Evolutionary conservation across 768 basidiomycete species (phyloP), one percentile per base, ranked within the genome.

Genomic region (Naganishia vishniacii): DNA sequence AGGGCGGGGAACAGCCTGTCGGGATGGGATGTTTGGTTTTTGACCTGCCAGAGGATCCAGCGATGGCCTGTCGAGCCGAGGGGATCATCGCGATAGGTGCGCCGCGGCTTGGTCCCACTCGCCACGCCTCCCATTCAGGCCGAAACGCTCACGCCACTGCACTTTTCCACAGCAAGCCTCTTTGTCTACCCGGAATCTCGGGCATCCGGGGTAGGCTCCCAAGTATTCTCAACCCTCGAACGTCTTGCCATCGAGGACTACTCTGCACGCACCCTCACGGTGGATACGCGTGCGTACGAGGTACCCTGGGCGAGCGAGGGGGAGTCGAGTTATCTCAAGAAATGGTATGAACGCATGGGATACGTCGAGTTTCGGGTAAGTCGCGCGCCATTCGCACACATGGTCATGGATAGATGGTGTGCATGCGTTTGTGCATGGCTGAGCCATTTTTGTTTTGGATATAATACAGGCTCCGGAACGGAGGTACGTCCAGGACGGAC

Each of bases 11-110:
- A 26, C 34, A 56, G 23, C 20, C 53, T 28, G 67, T 70, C 1
- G 71, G 71, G 2, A 72, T 72, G 71, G 71, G 67, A 31, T 65
- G 69, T 15, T 68, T 69, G 69, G 58, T 64, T n/a, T 37, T 72
- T 25, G 65, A 70, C 34, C 28, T 53, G 23, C 34, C 37, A 4
- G 68, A 48, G 7, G 64, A 72, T 48, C 65, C 58, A 9, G 62
- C 64, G 15, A 56, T 49, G 29, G 71, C 71, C 5, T 65, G 63
- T 60, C 34, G 67, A 41, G 29, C 44, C 9, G 37, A 13, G 25
- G 34, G 53, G 16, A 34, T 31, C 4, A 64, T 72, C 15, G 47
- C 66, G 40, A 28, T 72, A 11, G 51, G 71, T 72, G 58, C 67
- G 69, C 34, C 31, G n/a, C n/a, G n/a, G n/a, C n/a, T n/a, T n/a